phyloP scores from a whole-genome alignment of 768 basidiomycete species.

The Xerocomus brunneocitrinus region DNA sequence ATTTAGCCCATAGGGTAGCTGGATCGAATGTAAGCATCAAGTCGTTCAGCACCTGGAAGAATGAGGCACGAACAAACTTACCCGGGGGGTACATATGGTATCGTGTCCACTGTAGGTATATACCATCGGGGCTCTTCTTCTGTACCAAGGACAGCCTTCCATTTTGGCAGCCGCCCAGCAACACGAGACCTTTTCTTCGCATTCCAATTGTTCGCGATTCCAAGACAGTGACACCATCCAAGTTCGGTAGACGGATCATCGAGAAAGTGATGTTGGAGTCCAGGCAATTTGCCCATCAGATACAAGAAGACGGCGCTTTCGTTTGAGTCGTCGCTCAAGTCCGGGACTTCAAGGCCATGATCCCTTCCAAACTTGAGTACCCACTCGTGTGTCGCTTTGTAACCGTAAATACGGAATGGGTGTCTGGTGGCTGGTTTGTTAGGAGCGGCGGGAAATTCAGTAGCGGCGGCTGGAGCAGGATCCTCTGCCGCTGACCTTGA shows the following conservation, averaged over 20 bases:
- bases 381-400: not conserved
- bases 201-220: conserved; percentile 1
- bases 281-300: not conserved
- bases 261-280: not conserved
- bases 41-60: too few relatives aligned
- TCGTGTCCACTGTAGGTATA: too few relatives aligned
- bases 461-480: not conserved
- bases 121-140: not conserved
- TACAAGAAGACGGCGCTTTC: not conserved
- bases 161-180: not conserved
- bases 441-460: not conserved
- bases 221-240: too few relatives aligned
- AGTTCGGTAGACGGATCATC: not conserved
- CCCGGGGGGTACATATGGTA: not conserved
- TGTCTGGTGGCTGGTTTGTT: not conserved
- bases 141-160: not conserved
- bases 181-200: not conserved
- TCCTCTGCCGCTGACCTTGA: too few relatives aligned
- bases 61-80: not conserved
- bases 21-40: too few relatives aligned
- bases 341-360: not conserved
- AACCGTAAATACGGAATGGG: not conserved
- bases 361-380: not conserved
- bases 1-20: too few relatives aligned
- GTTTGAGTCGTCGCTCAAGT: too few relatives aligned